Evolutionary conservation across 495 filamentous ascomycete species (phyloP).

Genomic region (Filosporella fistucella): DNA sequence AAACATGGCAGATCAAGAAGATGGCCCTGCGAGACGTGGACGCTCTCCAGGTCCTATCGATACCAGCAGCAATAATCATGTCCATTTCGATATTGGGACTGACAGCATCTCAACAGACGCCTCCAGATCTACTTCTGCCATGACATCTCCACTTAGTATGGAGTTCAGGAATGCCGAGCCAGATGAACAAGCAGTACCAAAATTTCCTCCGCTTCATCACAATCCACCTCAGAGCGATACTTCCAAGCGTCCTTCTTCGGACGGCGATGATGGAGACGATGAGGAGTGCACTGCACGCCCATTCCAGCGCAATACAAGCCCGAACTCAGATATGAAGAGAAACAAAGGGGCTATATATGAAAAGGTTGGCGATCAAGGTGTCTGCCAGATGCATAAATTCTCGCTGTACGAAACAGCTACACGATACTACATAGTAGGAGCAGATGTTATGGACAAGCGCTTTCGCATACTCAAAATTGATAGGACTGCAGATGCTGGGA

Average conservation of each 20-base stretch:
- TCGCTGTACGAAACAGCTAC: slow-evolving; percentile 91
- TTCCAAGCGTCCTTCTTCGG: neutral
- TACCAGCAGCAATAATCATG: slow-evolving; percentile 8
- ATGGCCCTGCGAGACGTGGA: slow-evolving; percentile 13
- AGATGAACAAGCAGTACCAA: slow-evolving; percentile 13
- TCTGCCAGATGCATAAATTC: slow-evolving; percentile 91
- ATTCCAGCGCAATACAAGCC: slow-evolving; percentile 59
- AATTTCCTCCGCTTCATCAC: slow-evolving; percentile 21
- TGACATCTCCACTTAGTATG: slow-evolving; percentile 22
- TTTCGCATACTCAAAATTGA: slow-evolving; percentile 95
- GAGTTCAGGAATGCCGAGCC: slow-evolving; percentile 14
- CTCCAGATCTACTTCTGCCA: slow-evolving; percentile 22
- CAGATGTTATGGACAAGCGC: slow-evolving; percentile 78
- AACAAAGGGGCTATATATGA: slow-evolving; percentile 48
- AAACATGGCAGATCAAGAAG: slow-evolving; percentile 22
- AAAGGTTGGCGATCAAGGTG: slow-evolving; percentile 59
- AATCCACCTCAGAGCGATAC: slow-evolving; percentile 4
- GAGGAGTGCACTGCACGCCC: slow-evolving; percentile 62
- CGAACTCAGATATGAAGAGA: slow-evolving; percentile 41
- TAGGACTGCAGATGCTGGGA: slow-evolving; percentile 74
- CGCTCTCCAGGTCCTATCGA: slow-evolving; percentile 14
- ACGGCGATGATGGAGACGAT: slow-evolving; percentile 47
- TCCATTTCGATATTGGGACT: slow-evolving; percentile 17
- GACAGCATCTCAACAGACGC: slow-evolving; percentile 16
- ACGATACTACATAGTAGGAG: slow-evolving; percentile 90